Evolutionary conservation across 1,139 yeast species (phyloP), one percentile per base, ranked within the genome.

Genomic region (Geotrichum aggregatum): DNA sequence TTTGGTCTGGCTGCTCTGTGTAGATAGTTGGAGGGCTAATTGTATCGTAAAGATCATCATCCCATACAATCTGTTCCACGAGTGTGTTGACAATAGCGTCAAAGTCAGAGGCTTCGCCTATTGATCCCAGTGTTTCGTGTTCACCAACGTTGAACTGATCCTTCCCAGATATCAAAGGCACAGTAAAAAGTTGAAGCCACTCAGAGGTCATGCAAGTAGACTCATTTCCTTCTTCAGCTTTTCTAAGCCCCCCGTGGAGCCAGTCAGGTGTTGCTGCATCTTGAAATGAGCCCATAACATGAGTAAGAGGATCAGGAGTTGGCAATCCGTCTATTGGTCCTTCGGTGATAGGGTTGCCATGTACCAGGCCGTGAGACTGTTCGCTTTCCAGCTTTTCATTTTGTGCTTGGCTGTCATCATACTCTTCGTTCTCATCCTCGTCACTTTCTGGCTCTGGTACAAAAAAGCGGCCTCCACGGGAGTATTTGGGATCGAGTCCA

Each of bases 381-480:
- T 49, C 52, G 10, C 41, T 36, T 22, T 54, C 54, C 10, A 50
- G 49, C n/a, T 44, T 53, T 28, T 30, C 41, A 16, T 24, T 14
- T 10, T 30, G 16, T 7, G n/a, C 36, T 5, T 42, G 45, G 11
- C 30, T 42, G 2, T 18, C 24, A 3, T 43, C 35, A 36, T 28
- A 43, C 8, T 48, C 57, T 8, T 57, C 61, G 3, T 47, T 53
- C 1, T 52, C 58, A 3, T 54, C 65, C 10, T 56, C 59, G 13
- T 59, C 62, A 4, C 59, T 63, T 13, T 59, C 63, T 0, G 63
- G 63, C n/a, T 58, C 62, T 1, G 65, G 62, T 22, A 83, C 87
- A 63, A 82, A 87, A 62, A 84, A 88, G 62, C 87, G 84, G 2
- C 96, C 96, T 5, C 96, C 96, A 60, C 79, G 78, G 6, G 87